Evolutionary conservation across 225 moss, liverwort and hornwort species (phyloP), one percentile per base, ranked within the genome.

Genomic region (Antitrichia curtipendula): DNA sequence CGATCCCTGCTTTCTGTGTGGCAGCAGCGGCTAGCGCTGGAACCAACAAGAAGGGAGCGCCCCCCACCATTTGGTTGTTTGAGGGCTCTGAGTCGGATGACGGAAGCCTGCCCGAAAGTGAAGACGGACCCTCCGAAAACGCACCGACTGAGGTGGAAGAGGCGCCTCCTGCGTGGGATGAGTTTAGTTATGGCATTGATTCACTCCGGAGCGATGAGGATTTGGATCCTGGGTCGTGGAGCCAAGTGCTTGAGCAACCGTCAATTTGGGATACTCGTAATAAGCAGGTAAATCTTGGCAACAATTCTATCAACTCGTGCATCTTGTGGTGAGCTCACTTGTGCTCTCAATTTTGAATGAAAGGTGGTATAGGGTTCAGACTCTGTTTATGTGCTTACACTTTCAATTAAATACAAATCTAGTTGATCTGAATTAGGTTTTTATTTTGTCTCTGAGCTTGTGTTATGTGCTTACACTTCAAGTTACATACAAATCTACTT

Each of bases 141-240:
- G 47, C 78, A 31, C 84, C 82, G 57, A 70, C 88, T 82, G 96
- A 93, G 40, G 92, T 91, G 50, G 90, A 95, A 49, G 95, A 95
- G 63, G 70, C 88, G 27, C 70, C 88, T 75, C 87, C 90, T 13
- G 96, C 95, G 82, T 98, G 96, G 98, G 98, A 98, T 57, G 98
- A 98, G 84, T 98, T 98, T 74, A 96, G 94, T 50, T 92, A 94
- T 47, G 66, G 91, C 16, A 87, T 91, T 21, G 96, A 95, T 68
- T 87, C 92, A 43, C 92, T 82, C 82, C 89, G 84, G 57, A 92
- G 90, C 68, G 98, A 98, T 82, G 96, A 95, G 85, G 96, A 96
- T 83, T 91, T 96, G 87, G 98, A 98, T 85, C 96, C 94, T 43
- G 96, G 98, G n/a, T 95, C 96, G 18, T 98, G 98, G 98, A 95